Evolutionary conservation across 495 filamentous ascomycete species (phyloP).

Genomic region (Neurospora intermedia): DNA sequence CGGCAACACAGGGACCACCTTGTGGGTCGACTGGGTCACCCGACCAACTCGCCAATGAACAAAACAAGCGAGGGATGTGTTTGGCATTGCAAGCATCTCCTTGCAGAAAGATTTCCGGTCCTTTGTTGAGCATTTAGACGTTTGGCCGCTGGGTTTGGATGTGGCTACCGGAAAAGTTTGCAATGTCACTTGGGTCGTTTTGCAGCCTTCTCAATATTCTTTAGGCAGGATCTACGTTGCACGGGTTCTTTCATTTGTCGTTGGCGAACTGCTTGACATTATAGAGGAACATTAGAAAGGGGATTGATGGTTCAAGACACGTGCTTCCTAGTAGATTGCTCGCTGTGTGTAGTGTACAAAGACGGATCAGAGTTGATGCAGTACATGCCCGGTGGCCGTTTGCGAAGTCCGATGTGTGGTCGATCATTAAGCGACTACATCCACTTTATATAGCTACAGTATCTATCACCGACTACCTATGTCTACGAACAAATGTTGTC

Average conservation of each 20-base stretch:
- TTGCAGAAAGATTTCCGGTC: not conserved
- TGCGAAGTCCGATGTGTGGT: not conserved
- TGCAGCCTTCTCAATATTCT: not conserved
- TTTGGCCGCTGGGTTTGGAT: not conserved
- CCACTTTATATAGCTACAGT: not conserved
- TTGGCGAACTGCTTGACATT: not conserved
- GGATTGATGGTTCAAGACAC: not conserved
- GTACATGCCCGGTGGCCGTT: not conserved
- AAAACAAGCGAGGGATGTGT: not conserved
- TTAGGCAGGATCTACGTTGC: not conserved
- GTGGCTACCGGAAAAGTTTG: not conserved
- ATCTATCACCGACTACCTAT: not conserved
- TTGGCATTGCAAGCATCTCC: not conserved
- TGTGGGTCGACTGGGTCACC: not conserved
- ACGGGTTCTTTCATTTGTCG: not conserved
- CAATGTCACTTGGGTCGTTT: not conserved
- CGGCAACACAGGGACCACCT: not conserved
- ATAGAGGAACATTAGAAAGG: not conserved
- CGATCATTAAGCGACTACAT: no score
- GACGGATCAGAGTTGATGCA: not conserved
- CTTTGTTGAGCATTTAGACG: not conserved
- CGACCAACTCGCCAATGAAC: not conserved
- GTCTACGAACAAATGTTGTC: not conserved
- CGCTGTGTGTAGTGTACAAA: not conserved
- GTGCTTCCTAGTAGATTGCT: not conserved